phyloP scores from a whole-genome alignment of 768 basidiomycete genomes.

The Boletus reticuloceps region DNA sequence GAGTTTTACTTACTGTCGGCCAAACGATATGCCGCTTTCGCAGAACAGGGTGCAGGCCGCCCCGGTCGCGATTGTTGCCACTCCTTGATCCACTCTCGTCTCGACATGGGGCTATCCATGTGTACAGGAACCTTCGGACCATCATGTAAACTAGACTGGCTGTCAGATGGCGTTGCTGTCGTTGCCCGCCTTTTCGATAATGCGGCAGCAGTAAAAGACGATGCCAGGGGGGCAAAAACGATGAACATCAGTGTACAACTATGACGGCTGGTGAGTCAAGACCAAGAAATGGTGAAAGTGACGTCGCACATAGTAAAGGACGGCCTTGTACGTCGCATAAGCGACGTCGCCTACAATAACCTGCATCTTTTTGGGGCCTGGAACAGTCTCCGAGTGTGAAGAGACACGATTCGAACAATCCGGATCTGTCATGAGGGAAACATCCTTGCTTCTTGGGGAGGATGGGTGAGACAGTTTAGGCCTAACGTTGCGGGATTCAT shows the following conservation, averaged over 20 bases:
- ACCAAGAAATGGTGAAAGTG: background rate
- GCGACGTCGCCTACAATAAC: constrained; percentile 58
- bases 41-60: constrained; percentile 71
- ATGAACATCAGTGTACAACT: constrained; percentile 88
- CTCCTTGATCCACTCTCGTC: constrained; percentile 69
- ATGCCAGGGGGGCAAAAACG: constrained; percentile 80
- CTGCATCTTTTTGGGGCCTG: constrained; percentile 50
- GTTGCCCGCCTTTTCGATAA: constrained; percentile 10
- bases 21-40: constrained; percentile 80
- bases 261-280: constrained; percentile 2
- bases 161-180: constrained; percentile 31
- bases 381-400: constrained; percentile 6
- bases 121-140: constrained; percentile 7
- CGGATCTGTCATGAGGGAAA: constrained; percentile 17
- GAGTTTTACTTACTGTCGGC: constrained; percentile 66
- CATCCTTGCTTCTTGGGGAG: constrained; percentile 33
- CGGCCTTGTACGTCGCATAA: constrained; percentile 60
- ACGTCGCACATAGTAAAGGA: constrained; percentile 71
- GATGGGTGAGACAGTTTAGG: constrained; percentile 40
- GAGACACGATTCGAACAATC: background rate
- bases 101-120: constrained; percentile 33
- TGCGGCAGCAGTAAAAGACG: constrained; percentile 47
- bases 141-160: constrained; percentile 33
- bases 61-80: constrained; percentile 64
- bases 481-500: constrained; percentile 29